These are phyloP conservation scores for Colletotrichum zoysiae DNA, from an alignment of 2,329 filamentous ascomycete species.

Conservation along the genomic window DNA sequence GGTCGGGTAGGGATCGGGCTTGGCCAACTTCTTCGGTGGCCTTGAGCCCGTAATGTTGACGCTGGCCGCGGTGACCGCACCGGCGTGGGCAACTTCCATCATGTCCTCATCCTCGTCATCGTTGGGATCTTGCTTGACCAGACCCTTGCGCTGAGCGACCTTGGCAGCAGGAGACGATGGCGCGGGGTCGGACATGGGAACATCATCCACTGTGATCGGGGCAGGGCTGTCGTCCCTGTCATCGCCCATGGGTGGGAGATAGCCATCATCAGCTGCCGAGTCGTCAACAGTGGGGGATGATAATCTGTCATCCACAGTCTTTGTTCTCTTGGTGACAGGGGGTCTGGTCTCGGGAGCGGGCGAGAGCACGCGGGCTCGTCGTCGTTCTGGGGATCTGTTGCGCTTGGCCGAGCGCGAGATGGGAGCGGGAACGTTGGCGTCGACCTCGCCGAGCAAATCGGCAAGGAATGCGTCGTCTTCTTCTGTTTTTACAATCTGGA, in stretches of 20 bases:
- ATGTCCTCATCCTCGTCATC: constrained; percentile 83
- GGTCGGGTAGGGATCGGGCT: constrained; percentile 74
- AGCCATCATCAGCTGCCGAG: constrained; percentile 65
- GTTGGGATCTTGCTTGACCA: constrained; percentile 60
- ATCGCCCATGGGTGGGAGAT: constrained; percentile 58
- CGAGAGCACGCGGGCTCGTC: constrained; percentile 84
- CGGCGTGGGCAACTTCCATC: constrained; percentile 88
- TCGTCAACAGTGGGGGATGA: constrained; percentile 66
- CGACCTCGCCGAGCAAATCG: constrained; percentile 87
- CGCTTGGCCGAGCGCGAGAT: constrained; percentile 70
- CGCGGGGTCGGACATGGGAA: constrained; percentile 87
- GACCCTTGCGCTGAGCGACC: constrained; percentile 78
- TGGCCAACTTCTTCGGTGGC: constrained; percentile 80
- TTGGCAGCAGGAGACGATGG: constrained; percentile 90
- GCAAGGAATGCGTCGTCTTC: constrained; percentile 91
- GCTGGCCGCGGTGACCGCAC: constrained; percentile 74
- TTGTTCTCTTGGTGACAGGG: constrained; percentile 68
- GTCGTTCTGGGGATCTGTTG: constrained; percentile 80
- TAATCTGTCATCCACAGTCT: constrained; percentile 63
- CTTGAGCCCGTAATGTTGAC: constrained; percentile 89
- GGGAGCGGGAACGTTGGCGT: constrained; percentile 74
- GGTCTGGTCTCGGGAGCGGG: constrained; percentile 71
- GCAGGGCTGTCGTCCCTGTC: constrained; percentile 70
- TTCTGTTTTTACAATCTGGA: constrained; percentile 80
- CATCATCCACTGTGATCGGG: constrained; percentile 52